phyloP scores from a whole-genome alignment of 2,329 filamentous ascomycete species.

The Rhexocercosporidium sp. region DNA sequence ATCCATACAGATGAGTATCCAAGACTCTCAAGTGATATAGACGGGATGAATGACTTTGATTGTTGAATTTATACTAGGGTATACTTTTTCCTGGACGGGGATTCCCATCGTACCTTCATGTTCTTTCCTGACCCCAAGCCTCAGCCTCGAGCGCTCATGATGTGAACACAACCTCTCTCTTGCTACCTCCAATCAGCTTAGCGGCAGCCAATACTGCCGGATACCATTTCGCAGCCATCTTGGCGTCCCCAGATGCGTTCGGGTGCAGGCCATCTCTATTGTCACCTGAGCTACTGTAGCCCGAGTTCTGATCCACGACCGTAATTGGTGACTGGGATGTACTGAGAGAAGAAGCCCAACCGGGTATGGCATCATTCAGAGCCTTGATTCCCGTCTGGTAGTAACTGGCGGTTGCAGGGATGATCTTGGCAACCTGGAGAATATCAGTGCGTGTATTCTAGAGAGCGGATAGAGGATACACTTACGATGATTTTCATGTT shows the following conservation, averaged over 20 bases:
- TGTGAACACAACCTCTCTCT: background rate
- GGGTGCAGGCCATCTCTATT: constrained; percentile 50
- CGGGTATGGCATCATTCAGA: constrained; percentile 47
- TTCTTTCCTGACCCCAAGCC: too few relatives aligned
- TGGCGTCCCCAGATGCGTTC: constrained; percentile 33
- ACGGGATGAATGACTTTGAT: too few relatives aligned
- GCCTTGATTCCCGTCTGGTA: constrained; percentile 35
- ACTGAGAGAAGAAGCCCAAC: constrained; percentile 46
- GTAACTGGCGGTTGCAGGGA: constrained; percentile 44
- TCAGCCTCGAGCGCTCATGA: too few relatives aligned
- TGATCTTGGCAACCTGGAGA: constrained; percentile 47
- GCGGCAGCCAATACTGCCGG: constrained; percentile 4
- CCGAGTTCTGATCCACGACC: constrained; percentile 47
- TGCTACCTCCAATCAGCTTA: background rate
- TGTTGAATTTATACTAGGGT: too few relatives aligned
- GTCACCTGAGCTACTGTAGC: constrained; percentile 41
- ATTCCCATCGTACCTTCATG: too few relatives aligned
- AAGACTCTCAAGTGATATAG: too few relatives aligned
- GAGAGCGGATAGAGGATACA: too few relatives aligned
- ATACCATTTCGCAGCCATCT: constrained; percentile 15
- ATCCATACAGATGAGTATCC: too few relatives aligned
- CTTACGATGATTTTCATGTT: constrained; percentile 49
- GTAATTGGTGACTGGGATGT: constrained; percentile 47
- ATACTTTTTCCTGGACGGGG: too few relatives aligned
- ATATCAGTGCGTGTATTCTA: background rate